Evolutionary conservation across 208 protist genomes (phyloP).

Genomic region (Lotmaria passim): DNA sequence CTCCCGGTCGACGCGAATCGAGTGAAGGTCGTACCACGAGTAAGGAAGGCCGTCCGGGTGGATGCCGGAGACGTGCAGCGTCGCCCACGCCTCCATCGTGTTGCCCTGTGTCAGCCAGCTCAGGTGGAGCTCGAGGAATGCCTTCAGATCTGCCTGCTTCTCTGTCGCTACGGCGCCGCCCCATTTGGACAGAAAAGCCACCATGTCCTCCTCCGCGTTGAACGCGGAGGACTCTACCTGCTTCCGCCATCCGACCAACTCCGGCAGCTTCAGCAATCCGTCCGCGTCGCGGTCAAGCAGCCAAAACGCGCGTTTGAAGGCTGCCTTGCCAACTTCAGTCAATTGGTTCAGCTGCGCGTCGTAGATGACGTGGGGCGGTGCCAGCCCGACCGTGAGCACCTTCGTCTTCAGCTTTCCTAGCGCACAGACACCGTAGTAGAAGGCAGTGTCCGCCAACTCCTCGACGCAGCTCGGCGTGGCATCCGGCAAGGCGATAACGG

Average conservation of each 20-base stretch:
- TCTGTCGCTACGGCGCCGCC: constrained; percentile 22
- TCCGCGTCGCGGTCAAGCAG: constrained; percentile 81
- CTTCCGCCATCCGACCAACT: constrained; percentile 70
- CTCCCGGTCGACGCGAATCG: constrained; percentile 55
- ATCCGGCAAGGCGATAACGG: constrained; percentile 57
- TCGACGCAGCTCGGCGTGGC: constrained; percentile 46
- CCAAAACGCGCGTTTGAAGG: constrained; percentile 81
- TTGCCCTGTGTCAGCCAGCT: constrained; percentile 47
- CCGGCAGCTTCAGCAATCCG: constrained; percentile 59
- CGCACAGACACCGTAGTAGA: constrained; percentile 67
- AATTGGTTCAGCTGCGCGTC: constrained; percentile 49
- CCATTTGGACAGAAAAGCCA: constrained; percentile 33
- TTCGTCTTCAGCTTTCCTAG: constrained; percentile 41
- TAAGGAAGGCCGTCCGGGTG: constrained; percentile 77
- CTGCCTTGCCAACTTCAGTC: constrained; percentile 63
- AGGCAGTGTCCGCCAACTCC: constrained; percentile 50
- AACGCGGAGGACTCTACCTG: constrained; percentile 45
- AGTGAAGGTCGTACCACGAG: constrained; percentile 81
- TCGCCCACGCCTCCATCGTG: constrained; percentile 71
- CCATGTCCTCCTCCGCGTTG: constrained; percentile 41
- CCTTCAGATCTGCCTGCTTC: constrained; percentile 22
- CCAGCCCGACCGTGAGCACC: constrained; percentile 49
- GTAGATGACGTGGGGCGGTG: constrained; percentile 82
- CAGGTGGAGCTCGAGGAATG: constrained; percentile 50
- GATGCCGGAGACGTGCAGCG: constrained; percentile 68